Conservation (phyloP, 352 stramenopile species). For the Phytophthora citricola region DNA sequence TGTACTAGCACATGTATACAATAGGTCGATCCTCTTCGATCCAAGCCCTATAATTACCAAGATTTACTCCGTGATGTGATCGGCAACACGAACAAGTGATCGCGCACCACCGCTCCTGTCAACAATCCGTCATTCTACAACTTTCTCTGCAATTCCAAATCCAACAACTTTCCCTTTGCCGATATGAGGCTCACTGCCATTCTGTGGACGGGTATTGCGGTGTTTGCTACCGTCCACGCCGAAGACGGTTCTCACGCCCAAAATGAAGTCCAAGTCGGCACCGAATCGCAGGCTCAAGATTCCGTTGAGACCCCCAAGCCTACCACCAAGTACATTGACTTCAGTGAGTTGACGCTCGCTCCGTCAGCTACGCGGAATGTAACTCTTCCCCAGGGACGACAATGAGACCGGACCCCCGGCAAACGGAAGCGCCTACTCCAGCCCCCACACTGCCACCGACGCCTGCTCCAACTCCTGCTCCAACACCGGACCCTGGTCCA, state of each 20-base stretch:
- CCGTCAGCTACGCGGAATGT: background rate
- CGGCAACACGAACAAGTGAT: background rate
- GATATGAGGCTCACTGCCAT: background rate
- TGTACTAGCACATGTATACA: background rate
- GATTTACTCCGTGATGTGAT: background rate
- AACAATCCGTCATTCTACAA: background rate
- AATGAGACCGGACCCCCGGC: background rate
- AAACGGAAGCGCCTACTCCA: constrained; percentile 3
- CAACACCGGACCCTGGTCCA: constrained; percentile 4
- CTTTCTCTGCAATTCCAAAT: background rate
- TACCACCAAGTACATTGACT: constrained; percentile 8
- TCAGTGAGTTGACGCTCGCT: constrained; percentile 2
- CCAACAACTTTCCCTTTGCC: background rate
- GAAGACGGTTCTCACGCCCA: constrained; percentile 2
- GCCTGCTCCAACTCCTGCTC: background rate
- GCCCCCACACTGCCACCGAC: background rate
- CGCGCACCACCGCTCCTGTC: background rate
- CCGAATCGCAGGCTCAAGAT: background rate
- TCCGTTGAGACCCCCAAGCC: background rate
- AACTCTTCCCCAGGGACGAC: background rate
- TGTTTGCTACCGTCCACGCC: constrained; percentile 7
- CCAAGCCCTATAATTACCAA: background rate
- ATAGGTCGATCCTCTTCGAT: background rate
- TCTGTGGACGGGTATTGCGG: background rate
- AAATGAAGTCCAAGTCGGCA: constrained; percentile 1